Percentiles rank a stretch among this genome's conserved stretches.
Evolutionary conservation across 345 rosid genomes (phyloP).

Genomic region (Euphorbia peplus): DNA sequence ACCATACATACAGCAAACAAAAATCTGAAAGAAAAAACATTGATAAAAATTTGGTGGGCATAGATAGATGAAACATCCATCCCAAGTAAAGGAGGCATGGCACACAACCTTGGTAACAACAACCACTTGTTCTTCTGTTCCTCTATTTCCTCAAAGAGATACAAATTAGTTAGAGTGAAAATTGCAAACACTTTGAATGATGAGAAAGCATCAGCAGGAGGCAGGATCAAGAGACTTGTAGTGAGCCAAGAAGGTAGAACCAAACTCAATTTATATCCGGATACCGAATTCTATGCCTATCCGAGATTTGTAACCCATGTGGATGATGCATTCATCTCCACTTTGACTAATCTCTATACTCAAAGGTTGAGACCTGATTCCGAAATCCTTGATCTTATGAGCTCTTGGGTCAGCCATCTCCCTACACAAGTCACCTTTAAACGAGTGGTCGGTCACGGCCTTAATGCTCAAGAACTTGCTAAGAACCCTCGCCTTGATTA

Average conservation of each 20-base stretch:
- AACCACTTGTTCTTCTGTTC: constrained; percentile 4
- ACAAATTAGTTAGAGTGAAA: constrained; percentile 24
- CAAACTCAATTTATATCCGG: constrained; percentile 53
- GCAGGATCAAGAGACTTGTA: constrained; percentile 65
- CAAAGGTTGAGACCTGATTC: constrained; percentile 55
- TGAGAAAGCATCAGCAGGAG: constrained; percentile 41
- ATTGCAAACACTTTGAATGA: constrained; percentile 29
- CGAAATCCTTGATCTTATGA: constrained; percentile 82
- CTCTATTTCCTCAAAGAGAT: constrained; percentile 15
- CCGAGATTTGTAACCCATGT: constrained; percentile 90
- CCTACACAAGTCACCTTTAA: constrained; percentile 58
- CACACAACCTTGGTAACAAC: constrained; percentile 13
- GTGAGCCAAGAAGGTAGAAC: constrained; percentile 60
- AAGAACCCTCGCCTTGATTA: constrained; percentile 62
- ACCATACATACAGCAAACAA: not conserved
- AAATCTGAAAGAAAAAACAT: not conserved
- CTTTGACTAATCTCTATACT: constrained; percentile 59
- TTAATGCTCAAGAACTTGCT: constrained; percentile 87
- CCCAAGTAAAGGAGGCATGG: constrained; percentile 29
- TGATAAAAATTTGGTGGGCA: constrained; percentile 25
- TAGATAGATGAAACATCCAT: too few relatives aligned
- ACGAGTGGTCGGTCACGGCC: constrained; percentile 89
- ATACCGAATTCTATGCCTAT: constrained; percentile 64
- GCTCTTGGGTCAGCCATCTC: constrained; percentile 91
- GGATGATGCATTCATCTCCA: constrained; percentile 66